Evolutionary conservation across 257 asterid species (phyloP), one percentile per base, ranked within the genome.

Genomic region (Solanum sejunctum): DNA sequence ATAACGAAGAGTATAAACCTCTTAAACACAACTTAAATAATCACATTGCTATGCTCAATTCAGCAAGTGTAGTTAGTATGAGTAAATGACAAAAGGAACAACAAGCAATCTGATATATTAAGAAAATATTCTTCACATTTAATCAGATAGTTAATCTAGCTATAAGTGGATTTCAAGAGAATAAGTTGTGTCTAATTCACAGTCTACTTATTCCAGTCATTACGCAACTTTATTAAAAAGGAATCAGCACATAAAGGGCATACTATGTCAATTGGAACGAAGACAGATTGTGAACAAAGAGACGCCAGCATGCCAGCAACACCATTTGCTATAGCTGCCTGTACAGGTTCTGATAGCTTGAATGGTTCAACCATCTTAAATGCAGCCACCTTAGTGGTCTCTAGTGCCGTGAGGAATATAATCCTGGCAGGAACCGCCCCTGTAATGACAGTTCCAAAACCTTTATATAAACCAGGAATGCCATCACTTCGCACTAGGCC

Each of bases 211-310:
- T 51, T 43, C 82, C 51, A 51, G 63, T 49, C 5, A 77, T 26
- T 15, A 8, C 9, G 45, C 63, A 63, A 51, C 61, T 51, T 16
- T 51, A 52, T 52, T 17, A 28, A 6, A 52, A 78, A 54, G 54
- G 64, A 52, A 78, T 26, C 49, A 28, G 63, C 47, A 17, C 47
- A 26, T 54, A 52, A 52, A 78, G 12, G 47, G 84, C 98, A 87
- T 95, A 95, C 99, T 96, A 94, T 96, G 84, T 95, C 99, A 84
- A 95, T 89, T 39, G 99, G 99, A 73, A 95, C 99, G 81, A 94
- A 95, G 32, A 92, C 92, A 85, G 97, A 91, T 87, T 95, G 99
- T 28, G 99, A 89, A 90, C 94, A 93, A 83, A 95, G 91, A 82
- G 99, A 95, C 18, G 95, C 97, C 85, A 85, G 23, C 99, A 95